Evolutionary conservation across 73 alveolate species (phyloP), one percentile per base, ranked within the genome.

Genomic region (Halteria grandinella): DNA sequence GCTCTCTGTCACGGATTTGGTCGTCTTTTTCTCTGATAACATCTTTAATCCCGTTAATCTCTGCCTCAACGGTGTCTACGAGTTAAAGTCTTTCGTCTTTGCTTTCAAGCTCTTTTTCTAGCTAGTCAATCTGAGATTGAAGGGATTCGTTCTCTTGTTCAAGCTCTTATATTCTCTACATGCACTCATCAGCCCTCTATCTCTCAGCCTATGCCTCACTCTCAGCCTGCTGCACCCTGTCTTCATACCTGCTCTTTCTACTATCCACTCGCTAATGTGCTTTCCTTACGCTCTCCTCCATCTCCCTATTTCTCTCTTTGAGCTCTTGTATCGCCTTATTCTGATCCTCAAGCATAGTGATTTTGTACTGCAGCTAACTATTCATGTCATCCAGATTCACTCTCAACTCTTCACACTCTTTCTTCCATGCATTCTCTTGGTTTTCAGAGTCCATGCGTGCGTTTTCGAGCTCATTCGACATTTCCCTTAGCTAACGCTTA

Each of bases 281-380:
- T 28, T 3, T 48, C 18, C 21, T 45, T 34, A 7, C 66, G 47
- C 41, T 85, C 39, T 64, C 83, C 54, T 85, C 94, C 24, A 33
- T 24, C 40, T 78, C 72, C 49, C 32, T 55, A 0, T 52, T 29
- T 0, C 10, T 32, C 3, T 33, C 11, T 64, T 85, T 85, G 0
- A 85, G 41, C 20, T 55, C 50, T 23, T 77, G 21, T 0, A 85
- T 85, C 0, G 82, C n/a, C 32, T 40, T 55, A 49, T 69, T 69
- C 29, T 85, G 79, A 41, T 85, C 94, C 12, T 85, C 94, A 0
- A 85, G 84, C 85, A 85, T 85, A 17, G 40, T 75, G 59, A 78
- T 79, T 45, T 85, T 85, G 59, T 83, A 78, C 41, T 49, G 34
- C 12, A 79, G 15, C 5, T 51, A 53, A 29, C 69, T 73, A 23